These are phyloP conservation scores for Chenopodium berlandieri DNA, from an alignment of 148 eudicot species.

Conservation along the genomic window DNA sequence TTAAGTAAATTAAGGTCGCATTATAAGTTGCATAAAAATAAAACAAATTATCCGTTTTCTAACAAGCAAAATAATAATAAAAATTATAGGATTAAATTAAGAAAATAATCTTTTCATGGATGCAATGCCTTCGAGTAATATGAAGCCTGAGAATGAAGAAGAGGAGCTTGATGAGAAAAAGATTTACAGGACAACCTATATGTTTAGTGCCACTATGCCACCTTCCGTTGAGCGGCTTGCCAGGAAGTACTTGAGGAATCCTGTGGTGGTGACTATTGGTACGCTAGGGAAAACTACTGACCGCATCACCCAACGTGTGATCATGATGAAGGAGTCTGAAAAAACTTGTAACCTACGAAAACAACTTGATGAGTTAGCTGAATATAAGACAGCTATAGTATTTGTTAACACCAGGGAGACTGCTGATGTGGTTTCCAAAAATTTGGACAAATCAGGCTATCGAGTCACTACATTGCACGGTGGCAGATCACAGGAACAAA, in stretches of 20 bases:
- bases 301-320: constrained; percentile 64
- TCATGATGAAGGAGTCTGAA: constrained; percentile 76
- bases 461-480: constrained; percentile 47
- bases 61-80: too few species aligned
- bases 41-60: too few species aligned
- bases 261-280: constrained; percentile 78
- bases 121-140: constrained; percentile 81
- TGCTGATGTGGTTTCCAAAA: constrained; percentile 46
- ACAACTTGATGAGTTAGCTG: constrained; percentile 66
- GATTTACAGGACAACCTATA: constrained; percentile 73
- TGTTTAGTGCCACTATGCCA: constrained; percentile 90
- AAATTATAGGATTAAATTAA: too few species aligned
- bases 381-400: constrained; percentile 52
- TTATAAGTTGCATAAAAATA: too few species aligned
- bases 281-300: constrained; percentile 81
- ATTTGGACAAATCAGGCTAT: constrained; percentile 47
- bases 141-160: constrained; percentile 80
- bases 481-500: constrained; percentile 60
- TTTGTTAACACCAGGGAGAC: constrained; percentile 50
- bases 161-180: constrained; percentile 76
- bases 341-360: constrained; percentile 52
- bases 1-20: too few species aligned
- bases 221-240: constrained; percentile 84
- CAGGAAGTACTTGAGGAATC: constrained; percentile 76
- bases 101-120: constrained; percentile 19